These are phyloP conservation scores for Backusella mclennaniae DNA, from an alignment of 192 early-diverging fungal species.

Conservation along the genomic window DNA sequence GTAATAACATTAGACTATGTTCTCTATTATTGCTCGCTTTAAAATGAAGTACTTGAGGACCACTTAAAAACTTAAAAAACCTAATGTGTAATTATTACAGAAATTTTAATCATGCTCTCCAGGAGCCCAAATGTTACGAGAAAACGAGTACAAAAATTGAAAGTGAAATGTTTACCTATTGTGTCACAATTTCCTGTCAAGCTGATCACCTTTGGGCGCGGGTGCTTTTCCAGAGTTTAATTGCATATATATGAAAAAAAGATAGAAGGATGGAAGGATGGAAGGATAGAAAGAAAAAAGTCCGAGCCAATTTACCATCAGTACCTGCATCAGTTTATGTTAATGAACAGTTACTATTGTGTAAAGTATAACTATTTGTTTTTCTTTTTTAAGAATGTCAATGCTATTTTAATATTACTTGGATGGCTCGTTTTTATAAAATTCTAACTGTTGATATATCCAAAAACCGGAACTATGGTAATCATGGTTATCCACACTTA, in stretches of 20 bases:
- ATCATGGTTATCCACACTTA: not conserved
- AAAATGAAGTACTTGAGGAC: not conserved
- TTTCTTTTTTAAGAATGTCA: not conserved
- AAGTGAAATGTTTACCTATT: not conserved
- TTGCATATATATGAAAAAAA: not conserved
- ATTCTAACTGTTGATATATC: not conserved
- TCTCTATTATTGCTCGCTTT: not conserved
- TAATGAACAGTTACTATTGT: not conserved
- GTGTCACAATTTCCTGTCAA: not conserved
- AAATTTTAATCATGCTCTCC: not conserved
- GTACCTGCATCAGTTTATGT: not conserved
- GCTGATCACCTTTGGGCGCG: not conserved
- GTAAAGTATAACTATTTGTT: not conserved
- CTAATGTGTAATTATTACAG: not conserved
- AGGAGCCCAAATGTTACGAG: not conserved
- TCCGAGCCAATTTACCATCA: not conserved
- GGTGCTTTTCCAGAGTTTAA: not conserved
- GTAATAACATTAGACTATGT: no score
- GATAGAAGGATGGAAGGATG: not conserved
- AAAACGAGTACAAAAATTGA: not conserved
- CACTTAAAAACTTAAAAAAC: not conserved
- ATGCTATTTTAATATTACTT: not conserved
- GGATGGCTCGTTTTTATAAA: not conserved
- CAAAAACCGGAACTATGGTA: not conserved
- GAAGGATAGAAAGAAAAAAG: not conserved